Evolutionary conservation across 805 yeast species (phyloP).

Genomic region (Starmerella apis): DNA sequence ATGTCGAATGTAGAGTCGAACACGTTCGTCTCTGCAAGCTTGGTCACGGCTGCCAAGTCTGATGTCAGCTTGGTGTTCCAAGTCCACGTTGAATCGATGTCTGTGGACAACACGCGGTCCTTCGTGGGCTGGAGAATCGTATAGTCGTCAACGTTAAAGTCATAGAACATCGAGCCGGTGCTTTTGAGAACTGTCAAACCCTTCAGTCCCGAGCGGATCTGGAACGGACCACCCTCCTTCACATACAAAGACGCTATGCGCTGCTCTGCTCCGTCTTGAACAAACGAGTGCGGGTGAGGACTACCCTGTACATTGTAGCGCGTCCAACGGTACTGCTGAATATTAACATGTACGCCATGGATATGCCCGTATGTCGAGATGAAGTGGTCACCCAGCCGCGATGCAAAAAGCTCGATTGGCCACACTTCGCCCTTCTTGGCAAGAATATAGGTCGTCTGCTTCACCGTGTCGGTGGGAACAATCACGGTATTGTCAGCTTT

Average conservation of each 20-base stretch:
- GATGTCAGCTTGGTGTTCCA: slow-evolving; percentile 42
- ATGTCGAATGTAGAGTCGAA: slow-evolving; percentile 55
- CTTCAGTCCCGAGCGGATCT: slow-evolving; percentile 57
- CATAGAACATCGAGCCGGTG: slow-evolving; percentile 88
- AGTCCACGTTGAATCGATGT: slow-evolving; percentile 63
- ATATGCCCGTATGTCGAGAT: slow-evolving; percentile 67
- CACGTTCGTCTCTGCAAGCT: slow-evolving; percentile 35
- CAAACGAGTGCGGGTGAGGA: slow-evolving; percentile 72
- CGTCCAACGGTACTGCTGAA: slow-evolving; percentile 70
- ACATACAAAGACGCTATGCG: slow-evolving; percentile 40
- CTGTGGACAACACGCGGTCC: slow-evolving; percentile 83
- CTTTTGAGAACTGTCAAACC: slow-evolving; percentile 78
- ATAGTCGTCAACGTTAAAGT: slow-evolving; percentile 75
- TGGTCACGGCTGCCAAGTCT: slow-evolving; percentile 21
- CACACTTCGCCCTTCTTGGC: slow-evolving; percentile 76
- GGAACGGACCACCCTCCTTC: slow-evolving; percentile 37
- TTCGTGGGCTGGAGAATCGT: slow-evolving; percentile 75
- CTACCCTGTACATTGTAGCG: slow-evolving; percentile 65
- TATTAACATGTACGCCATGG: slow-evolving; percentile 54
- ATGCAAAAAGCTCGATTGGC: slow-evolving; percentile 87
- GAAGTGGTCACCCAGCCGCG: slow-evolving; percentile 73
- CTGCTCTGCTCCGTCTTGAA: slow-evolving; percentile 74
- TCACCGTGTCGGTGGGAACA: slow-evolving; percentile 90
- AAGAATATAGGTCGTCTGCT: slow-evolving; percentile 73
- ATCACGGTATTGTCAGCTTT: slow-evolving; percentile 79